These are phyloP conservation scores for Colletotrichum plurivorum DNA, from an alignment of 2,329 filamentous ascomycete genomes.

Conservation along the genomic window DNA sequence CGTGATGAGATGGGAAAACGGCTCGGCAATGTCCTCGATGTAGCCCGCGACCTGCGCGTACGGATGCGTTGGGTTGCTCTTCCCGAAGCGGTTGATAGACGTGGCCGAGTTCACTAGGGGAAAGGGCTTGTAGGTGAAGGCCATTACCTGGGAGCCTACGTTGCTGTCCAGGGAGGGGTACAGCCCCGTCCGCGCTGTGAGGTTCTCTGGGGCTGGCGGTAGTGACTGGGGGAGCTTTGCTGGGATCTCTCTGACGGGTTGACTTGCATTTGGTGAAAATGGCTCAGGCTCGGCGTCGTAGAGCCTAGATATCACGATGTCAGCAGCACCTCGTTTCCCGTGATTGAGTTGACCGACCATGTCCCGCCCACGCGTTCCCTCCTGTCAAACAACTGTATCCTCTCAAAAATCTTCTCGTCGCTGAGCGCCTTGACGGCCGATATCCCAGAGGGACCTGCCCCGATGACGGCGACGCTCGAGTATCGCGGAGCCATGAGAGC, in stretches of 20 bases:
- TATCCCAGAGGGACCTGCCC: slow-evolving; percentile 70
- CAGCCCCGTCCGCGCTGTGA: slow-evolving; percentile 49
- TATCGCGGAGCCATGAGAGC: slow-evolving; percentile 23
- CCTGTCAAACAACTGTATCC: slow-evolving; percentile 71
- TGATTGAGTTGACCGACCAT: slow-evolving; percentile 56
- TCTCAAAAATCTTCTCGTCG: slow-evolving; percentile 69
- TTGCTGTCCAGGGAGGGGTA: slow-evolving; percentile 70
- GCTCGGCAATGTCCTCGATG: slow-evolving; percentile 66
- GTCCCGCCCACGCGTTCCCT: slow-evolving; percentile 68
- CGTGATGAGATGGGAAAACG: slow-evolving; percentile 60
- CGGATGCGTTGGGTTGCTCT: slow-evolving; percentile 67
- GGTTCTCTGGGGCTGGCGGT: slow-evolving; percentile 52
- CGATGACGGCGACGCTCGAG: slow-evolving; percentile 66
- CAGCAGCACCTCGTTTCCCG: slow-evolving; percentile 52
- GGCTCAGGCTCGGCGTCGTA: slow-evolving; percentile 61
- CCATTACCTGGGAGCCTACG: slow-evolving; percentile 68
- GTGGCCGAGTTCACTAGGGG: slow-evolving; percentile 55
- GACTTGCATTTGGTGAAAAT: slow-evolving; percentile 52
- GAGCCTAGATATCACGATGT: slow-evolving; percentile 58
- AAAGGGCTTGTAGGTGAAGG: slow-evolving; percentile 66
- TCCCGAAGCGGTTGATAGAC: slow-evolving; percentile 55
- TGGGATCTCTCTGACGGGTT: slow-evolving; percentile 60
- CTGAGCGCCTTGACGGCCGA: slow-evolving; percentile 70
- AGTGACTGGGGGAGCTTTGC: slow-evolving; percentile 53
- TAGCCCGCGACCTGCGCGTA: slow-evolving; percentile 56